phyloP scores from a whole-genome alignment of 2,329 filamentous ascomycete genomes.

The Penicillium sp. region DNA sequence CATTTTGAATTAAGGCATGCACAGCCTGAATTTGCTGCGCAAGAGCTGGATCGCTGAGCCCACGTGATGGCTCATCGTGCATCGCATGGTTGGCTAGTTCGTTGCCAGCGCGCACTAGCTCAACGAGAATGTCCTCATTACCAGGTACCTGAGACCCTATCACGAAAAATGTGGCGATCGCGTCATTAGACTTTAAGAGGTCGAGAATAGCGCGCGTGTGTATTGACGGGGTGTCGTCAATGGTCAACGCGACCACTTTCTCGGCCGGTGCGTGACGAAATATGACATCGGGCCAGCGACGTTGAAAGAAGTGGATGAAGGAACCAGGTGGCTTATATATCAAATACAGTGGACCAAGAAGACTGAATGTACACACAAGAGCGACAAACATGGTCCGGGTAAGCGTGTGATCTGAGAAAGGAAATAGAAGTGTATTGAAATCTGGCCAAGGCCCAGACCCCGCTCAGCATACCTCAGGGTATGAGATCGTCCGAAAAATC shows the following conservation, averaged over 20 bases:
- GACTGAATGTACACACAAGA: constrained; percentile 29
- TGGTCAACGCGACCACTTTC: constrained; percentile 75
- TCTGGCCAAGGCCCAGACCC: background rate
- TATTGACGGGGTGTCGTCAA: constrained; percentile 79
- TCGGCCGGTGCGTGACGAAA: constrained; percentile 62
- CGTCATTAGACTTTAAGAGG: constrained; percentile 63
- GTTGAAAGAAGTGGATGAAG: constrained; percentile 68
- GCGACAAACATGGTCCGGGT: constrained; percentile 34
- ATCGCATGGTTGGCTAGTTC: constrained; percentile 87
- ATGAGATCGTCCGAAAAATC: background rate
- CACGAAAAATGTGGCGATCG: constrained; percentile 81
- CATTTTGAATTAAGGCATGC: constrained; percentile 57
- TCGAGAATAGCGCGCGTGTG: constrained; percentile 69
- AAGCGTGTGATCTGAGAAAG: background rate
- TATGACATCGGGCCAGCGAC: constrained; percentile 73
- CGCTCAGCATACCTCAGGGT: background rate
- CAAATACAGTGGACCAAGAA: constrained; percentile 56
- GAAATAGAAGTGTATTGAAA: background rate
- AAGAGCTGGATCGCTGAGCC: constrained; percentile 60
- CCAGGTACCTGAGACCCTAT: constrained; percentile 73
- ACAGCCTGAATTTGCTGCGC: constrained; percentile 63
- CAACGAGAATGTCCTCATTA: constrained; percentile 53
- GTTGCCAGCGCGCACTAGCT: constrained; percentile 61
- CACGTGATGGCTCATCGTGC: constrained; percentile 74
- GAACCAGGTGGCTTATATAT: constrained; percentile 78